phyloP scores from a whole-genome alignment of 352 stramenopile genomes.

The Globisporangium carolinianum region DNA sequence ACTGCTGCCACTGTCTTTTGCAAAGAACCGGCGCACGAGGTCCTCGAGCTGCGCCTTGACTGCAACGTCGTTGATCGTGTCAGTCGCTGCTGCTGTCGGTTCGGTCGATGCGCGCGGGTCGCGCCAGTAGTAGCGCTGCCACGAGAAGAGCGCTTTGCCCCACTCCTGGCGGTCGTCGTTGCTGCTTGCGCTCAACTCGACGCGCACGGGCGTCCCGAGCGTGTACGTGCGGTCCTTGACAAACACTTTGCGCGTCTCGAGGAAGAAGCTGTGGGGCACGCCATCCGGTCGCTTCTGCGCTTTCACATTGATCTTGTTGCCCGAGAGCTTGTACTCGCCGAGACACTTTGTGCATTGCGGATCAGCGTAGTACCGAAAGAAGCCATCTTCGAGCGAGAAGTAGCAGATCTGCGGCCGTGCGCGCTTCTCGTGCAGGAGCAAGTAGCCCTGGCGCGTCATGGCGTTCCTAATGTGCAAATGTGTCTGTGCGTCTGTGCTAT shows the following conservation, averaged over 20 bases:
- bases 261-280: constrained; percentile 73
- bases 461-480: background rate
- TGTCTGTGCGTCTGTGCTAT: no score
- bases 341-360: constrained; percentile 30
- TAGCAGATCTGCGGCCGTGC: constrained; percentile 43
- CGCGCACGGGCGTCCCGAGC: constrained; percentile 41
- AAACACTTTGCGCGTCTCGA: constrained; percentile 79
- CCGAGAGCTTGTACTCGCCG: constrained; percentile 67
- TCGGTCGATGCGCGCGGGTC: constrained; percentile 28
- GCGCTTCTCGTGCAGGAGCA: constrained; percentile 71
- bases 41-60: constrained; percentile 40
- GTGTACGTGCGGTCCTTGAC: constrained; percentile 84
- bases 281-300: constrained; percentile 61
- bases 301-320: constrained; percentile 80
- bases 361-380: constrained; percentile 59
- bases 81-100: background rate
- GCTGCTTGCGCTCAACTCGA: constrained; percentile 59
- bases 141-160: constrained; percentile 82
- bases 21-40: constrained; percentile 33
- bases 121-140: constrained; percentile 85
- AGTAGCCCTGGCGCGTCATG: constrained; percentile 74
- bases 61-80: constrained; percentile 10
- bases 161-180: constrained; percentile 74
- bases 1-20: constrained; percentile 13
- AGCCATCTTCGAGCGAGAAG: constrained; percentile 78